phyloP scores from a whole-genome alignment of 2,329 filamentous ascomycete species.

The Alternaria longipes region DNA sequence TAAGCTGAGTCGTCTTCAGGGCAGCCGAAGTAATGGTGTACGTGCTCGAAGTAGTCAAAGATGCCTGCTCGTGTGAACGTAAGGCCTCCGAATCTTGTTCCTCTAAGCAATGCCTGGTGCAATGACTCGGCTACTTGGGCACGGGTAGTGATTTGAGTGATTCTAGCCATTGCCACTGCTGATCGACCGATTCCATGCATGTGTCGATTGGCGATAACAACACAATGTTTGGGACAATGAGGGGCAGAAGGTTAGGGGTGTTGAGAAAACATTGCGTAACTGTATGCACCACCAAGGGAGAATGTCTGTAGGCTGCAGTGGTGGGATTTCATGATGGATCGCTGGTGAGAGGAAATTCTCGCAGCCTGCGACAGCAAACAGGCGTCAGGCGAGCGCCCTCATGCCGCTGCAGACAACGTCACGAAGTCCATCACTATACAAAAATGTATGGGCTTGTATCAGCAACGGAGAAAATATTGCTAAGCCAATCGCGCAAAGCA shows the following conservation, averaged over 20 bases:
- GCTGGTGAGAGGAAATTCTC: not conserved
- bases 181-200: not conserved
- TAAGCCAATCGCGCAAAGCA: not conserved
- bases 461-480: not conserved
- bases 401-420: not conserved
- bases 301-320: not conserved
- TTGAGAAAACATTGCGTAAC: not conserved
- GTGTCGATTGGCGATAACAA: not conserved
- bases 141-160: not conserved
- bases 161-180: not conserved
- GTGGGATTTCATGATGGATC: not conserved
- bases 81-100: not conserved
- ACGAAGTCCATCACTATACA: not conserved
- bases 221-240: not conserved
- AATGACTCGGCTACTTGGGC: not conserved
- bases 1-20: not conserved
- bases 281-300: not conserved
- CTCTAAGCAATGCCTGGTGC: not conserved
- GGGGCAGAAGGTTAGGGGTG: not conserved
- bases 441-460: not conserved
- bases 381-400: not conserved
- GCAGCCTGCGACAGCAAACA: not conserved
- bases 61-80: not conserved
- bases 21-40: not conserved
- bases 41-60: not conserved